Evolutionary conservation across 306 rosid species (phyloP).

Genomic region (Vigna nakashimae): DNA sequence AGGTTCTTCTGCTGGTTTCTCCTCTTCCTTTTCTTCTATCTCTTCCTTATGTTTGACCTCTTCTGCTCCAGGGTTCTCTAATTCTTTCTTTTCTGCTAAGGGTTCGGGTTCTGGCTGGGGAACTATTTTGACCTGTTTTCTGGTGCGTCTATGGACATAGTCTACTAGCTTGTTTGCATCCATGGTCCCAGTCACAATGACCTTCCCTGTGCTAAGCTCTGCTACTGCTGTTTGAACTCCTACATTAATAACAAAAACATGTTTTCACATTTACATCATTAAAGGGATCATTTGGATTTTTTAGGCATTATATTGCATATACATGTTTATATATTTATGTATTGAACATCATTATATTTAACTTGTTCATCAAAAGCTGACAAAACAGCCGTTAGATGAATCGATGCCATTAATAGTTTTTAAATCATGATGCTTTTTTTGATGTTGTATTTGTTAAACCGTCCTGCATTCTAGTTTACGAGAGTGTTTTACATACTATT

Average conservation of each 20-base stretch:
- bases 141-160: conserved; percentile 77
- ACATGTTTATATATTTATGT: conserved; percentile 33
- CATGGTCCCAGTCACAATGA: conserved; percentile 83
- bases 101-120: conserved; percentile 63
- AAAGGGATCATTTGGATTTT: not conserved
- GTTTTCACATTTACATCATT: not conserved
- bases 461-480: not conserved
- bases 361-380: conserved; percentile 28
- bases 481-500: not conserved
- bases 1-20: conserved; percentile 44
- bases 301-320: not conserved
- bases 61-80: conserved; percentile 51
- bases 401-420: not conserved
- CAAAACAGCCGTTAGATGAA: conserved; percentile 9
- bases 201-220: conserved; percentile 73
- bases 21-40: conserved; percentile 53
- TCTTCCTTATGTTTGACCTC: conserved; percentile 50
- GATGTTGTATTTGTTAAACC: not conserved
- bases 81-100: conserved; percentile 50
- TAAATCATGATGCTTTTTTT: not conserved
- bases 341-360: conserved; percentile 14
- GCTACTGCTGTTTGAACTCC: conserved; percentile 79
- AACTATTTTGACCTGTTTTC: conserved; percentile 77
- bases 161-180: conserved; percentile 80
- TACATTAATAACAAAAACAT: conserved; percentile 39